Base-by-base conservation (phyloP, 108 stramenopile genomes). In the Cyclotella distinguenda region DNA sequence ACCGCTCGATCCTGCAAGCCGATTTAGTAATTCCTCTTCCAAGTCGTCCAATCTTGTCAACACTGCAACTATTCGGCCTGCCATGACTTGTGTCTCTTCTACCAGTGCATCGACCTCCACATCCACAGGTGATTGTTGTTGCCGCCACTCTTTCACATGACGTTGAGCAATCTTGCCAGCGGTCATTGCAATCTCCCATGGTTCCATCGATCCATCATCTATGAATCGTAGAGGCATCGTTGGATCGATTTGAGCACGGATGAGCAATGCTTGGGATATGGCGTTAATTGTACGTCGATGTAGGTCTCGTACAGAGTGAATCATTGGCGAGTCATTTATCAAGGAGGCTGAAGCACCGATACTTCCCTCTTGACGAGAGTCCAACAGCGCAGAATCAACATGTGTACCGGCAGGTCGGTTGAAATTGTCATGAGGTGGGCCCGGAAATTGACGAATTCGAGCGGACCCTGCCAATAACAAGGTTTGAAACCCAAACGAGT, bases 161-260 rank as follows among this genome's bases (percentile, higher is more conserved):
- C 56, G 66, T 21, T 67, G 74, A 1, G 66, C 74, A 39, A 75
- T 61, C 31, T 66, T 75, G 15, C 74, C 74, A 3, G 60, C 59
- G 11, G 65, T 54, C 6, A 75, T 33, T 8, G 66, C 62, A 23
- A 75, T 32, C 33, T 75, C 51, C 74, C 74, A 75, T n/a, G 65
- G 66, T 49, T 75, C 74, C 50, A 75, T 75, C 1, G 36, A 42
- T 18, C 53, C 74, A 48, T 75, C 47, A 7, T 66, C 74, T 8
- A 55, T 33, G 39, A 67, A 67, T 11, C 74, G 44, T 35, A 75
- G 32, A 5, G 52, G 74, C 66, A 67, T 67, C 11, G 36, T 47
- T 16, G 59, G 65, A 15, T 49, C 34, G 60, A 67, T 66, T 52
- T 75, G 65, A 5, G 74, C 65, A n/a, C 74, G 65, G 3, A 75